phyloP scores from a whole-genome alignment of 1,284 basidiomycete genomes.

The Trametes pubescens region DNA sequence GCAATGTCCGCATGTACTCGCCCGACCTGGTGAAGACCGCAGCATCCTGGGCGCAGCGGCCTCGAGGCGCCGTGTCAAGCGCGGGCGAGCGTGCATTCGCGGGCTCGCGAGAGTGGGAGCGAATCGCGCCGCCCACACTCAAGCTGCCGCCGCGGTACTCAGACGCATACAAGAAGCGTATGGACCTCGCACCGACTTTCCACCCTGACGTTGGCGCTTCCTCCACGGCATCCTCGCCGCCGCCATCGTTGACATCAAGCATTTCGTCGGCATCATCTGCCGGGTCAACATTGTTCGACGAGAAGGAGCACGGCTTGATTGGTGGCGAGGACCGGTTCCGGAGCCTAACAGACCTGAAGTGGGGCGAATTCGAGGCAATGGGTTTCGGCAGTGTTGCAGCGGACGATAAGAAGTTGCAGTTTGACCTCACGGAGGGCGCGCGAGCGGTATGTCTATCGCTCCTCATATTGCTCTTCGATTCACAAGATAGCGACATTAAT shows the following conservation, averaged over 20 bases:
- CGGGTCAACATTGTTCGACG: slow-evolving; percentile 43
- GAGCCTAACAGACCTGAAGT: slow-evolving; percentile 83
- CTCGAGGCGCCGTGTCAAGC: slow-evolving; percentile 40
- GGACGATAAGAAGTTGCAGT: slow-evolving; percentile 78
- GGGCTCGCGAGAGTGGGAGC: slow-evolving; percentile 75
- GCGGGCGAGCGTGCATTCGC: slow-evolving; percentile 53
- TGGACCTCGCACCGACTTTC: slow-evolving; percentile 67
- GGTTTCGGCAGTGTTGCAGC: slow-evolving; percentile 71
- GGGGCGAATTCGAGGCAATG: slow-evolving; percentile 86
- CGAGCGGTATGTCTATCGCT: slow-evolving; percentile 64
- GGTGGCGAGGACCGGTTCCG: slow-evolving; percentile 73
- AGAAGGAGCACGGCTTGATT: slow-evolving; percentile 42
- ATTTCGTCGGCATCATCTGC: slow-evolving; percentile 44
- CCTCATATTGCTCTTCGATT: neutral
- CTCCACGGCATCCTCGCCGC: slow-evolving; percentile 35
- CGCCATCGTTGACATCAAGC: slow-evolving; percentile 42
- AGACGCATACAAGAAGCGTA: slow-evolving; percentile 74
- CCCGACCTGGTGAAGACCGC: slow-evolving; percentile 79
- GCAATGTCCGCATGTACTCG: slow-evolving; percentile 85
- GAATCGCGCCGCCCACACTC: slow-evolving; percentile 66
- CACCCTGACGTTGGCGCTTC: slow-evolving; percentile 57
- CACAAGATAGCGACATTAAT: slow-evolving; percentile 1
- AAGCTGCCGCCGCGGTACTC: slow-evolving; percentile 67
- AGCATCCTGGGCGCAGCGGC: slow-evolving; percentile 69
- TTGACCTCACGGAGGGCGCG: slow-evolving; percentile 88